Evolutionary conservation across 495 filamentous ascomycete genomes (phyloP).

Genomic region (Sordaria brevicollis): DNA sequence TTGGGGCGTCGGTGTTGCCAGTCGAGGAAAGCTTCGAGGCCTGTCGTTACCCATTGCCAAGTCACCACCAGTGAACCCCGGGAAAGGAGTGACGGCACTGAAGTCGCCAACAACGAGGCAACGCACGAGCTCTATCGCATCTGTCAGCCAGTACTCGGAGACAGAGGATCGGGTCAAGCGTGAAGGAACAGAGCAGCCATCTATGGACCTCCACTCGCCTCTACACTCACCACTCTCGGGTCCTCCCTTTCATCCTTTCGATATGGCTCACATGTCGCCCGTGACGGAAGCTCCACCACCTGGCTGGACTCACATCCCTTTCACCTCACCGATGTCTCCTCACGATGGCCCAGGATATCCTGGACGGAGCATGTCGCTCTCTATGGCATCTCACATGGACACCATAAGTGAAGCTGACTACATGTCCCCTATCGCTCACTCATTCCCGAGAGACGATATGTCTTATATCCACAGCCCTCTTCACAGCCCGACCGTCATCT

Average conservation of each 20-base stretch:
- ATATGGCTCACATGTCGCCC: conserved; percentile 27
- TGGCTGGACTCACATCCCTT: conserved; percentile 23
- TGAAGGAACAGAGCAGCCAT: conserved; percentile 5
- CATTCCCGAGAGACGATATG: conserved; percentile 38
- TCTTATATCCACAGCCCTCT: conserved; percentile 29
- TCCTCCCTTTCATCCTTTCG: conserved; percentile 29
- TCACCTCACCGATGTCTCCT: conserved; percentile 16
- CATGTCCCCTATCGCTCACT: conserved; percentile 39
- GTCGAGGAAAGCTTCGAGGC: conserved; percentile 87
- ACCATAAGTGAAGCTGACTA: conserved; percentile 46
- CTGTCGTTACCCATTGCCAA: conserved; percentile 76
- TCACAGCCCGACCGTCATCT: conserved; percentile 42
- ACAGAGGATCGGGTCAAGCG: conserved; percentile 23
- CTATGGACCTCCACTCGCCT: conserved; percentile 3
- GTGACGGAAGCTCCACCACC: conserved; percentile 20
- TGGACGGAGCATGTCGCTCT: conserved; percentile 14
- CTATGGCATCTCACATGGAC: conserved; percentile 34
- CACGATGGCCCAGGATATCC: conserved; percentile 14
- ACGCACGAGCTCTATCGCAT: conserved; percentile 27
- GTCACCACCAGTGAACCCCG: conserved; percentile 45
- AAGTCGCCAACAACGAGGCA: conserved; percentile 23
- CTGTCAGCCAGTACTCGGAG: conserved; percentile 26
- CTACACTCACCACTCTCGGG: conserved; percentile 1
- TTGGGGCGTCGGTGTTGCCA: conserved; percentile 95
- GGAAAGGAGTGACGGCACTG: conserved; percentile 28